A percentile compares a stretch with the other conserved stretches of the same genome.
Conservation (phyloP, 345 rosid species). For the Barbarea vulgaris region DNA sequence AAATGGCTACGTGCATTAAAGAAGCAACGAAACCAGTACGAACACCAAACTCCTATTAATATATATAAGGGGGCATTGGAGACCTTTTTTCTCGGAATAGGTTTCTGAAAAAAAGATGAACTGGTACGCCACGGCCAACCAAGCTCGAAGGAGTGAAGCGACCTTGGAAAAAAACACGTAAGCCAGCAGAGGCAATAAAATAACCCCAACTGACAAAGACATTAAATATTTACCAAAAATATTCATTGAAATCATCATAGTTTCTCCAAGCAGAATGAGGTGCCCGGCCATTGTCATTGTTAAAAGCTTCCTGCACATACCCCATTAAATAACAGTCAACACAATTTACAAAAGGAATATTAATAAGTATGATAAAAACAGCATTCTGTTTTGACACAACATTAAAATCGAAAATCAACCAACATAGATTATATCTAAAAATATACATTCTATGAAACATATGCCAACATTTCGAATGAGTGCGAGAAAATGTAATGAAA, state of each 20-base stretch:
- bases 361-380: not conserved
- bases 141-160: constrained; percentile 85
- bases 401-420: not conserved
- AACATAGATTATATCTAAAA: not conserved
- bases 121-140: constrained; percentile 89
- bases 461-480: constrained; percentile 1
- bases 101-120: constrained; percentile 74
- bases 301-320: constrained; percentile 75
- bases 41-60: constrained; percentile 5
- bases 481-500: not conserved
- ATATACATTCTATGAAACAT: constrained; percentile 16
- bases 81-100: constrained; percentile 74
- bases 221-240: constrained; percentile 65
- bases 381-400: constrained; percentile 14
- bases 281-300: constrained; percentile 88
- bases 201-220: not conserved
- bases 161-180: constrained; percentile 54
- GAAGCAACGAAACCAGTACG: constrained; percentile 16
- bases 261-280: constrained; percentile 99
- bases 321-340: constrained; percentile 8
- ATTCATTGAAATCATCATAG: constrained; percentile 96
- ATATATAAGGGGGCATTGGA: constrained; percentile 28
- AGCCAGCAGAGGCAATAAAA: constrained; percentile 33
- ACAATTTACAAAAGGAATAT: constrained; percentile 4
- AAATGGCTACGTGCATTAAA: constrained; percentile 5